These are phyloP conservation scores for Magnusiomyces ingens DNA, from an alignment of 1,139 yeast genomes.

Conservation along the genomic window DNA sequence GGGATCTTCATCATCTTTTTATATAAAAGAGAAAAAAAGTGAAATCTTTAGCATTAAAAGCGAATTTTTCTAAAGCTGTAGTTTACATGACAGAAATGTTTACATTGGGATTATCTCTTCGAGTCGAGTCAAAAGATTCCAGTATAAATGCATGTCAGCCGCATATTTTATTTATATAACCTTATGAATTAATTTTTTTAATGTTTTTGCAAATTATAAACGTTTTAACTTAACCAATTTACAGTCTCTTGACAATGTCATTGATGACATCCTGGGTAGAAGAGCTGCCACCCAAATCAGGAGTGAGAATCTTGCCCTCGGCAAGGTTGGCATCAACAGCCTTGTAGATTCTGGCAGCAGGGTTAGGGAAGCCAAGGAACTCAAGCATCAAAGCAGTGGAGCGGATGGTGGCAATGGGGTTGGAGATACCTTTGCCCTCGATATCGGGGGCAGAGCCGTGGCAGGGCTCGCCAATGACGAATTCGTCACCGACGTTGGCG, in stretches of 20 bases:
- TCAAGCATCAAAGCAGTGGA: constrained; percentile 96
- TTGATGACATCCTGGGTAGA: constrained; percentile 80
- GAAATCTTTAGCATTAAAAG: no score
- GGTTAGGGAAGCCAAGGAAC: constrained; percentile 83
- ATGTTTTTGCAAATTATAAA: no score
- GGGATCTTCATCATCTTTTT: no score
- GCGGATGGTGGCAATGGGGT: constrained; percentile 96
- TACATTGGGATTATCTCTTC: no score
- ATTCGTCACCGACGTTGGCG: constrained; percentile 92
- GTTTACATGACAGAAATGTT: no score
- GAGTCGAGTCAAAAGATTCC: no score
- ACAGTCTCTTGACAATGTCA: constrained; percentile 61
- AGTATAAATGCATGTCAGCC: no score
- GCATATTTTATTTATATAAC: no score
- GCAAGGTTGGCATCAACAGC: constrained; percentile 92
- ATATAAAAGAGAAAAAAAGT: no score
- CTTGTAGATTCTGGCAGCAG: constrained; percentile 85
- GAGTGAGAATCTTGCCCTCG: constrained; percentile 78
- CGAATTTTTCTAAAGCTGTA: no score
- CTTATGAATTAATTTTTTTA: no score
- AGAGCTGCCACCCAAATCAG: constrained; percentile 89
- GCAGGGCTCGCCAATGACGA: constrained; percentile 98
- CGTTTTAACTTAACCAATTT: constrained; percentile 16
- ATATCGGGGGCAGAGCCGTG: constrained; percentile 99
- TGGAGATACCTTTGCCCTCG: constrained; percentile 88